These are phyloP conservation scores for Penicillium atrosanguineum DNA, from an alignment of 495 filamentous ascomycete genomes.

Conservation along the genomic window DNA sequence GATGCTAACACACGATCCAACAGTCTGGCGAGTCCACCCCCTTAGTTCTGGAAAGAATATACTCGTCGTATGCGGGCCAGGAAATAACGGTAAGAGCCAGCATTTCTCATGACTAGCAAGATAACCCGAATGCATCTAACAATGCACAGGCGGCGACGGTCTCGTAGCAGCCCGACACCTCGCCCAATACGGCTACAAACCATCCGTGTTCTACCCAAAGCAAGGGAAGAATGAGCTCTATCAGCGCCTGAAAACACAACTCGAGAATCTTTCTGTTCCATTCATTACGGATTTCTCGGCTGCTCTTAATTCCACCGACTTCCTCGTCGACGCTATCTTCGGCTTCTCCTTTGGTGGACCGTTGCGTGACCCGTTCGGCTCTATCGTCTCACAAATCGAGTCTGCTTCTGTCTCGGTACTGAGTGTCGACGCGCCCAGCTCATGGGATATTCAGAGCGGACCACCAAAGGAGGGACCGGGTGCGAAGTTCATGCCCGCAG, in stretches of 20 bases:
- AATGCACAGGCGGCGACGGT: slow-evolving; percentile 76
- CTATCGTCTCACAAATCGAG: slow-evolving; percentile 73
- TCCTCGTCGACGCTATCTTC: slow-evolving; percentile 93
- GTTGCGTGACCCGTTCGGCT: slow-evolving; percentile 83
- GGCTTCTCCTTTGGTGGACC: slow-evolving; percentile 94
- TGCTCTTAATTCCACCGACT: slow-evolving; percentile 65
- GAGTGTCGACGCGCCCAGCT: slow-evolving; percentile 87
- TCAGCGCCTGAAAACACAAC: slow-evolving; percentile 78
- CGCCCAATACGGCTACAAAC: slow-evolving; percentile 88
- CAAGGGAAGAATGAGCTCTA: slow-evolving; percentile 86
- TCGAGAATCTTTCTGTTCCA: slow-evolving; percentile 75
- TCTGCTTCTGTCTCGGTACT: slow-evolving; percentile 72
- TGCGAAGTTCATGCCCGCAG: slow-evolving; percentile 71
- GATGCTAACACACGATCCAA: neutral
- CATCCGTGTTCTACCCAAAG: slow-evolving; percentile 91
- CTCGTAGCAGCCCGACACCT: slow-evolving; percentile 93
- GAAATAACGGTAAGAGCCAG: slow-evolving; percentile 75
- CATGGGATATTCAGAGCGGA: slow-evolving; percentile 87
- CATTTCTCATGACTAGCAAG: neutral
- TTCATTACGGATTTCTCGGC: slow-evolving; percentile 77
- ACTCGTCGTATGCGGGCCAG: slow-evolving; percentile 88
- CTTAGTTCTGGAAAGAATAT: slow-evolving; percentile 66
- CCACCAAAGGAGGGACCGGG: slow-evolving; percentile 78
- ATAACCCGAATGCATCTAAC: neutral
- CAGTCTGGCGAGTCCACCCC: slow-evolving; percentile 62